Evolutionary conservation across 2,329 filamentous ascomycete species (phyloP).

Genomic region (Microdochium trichocladiopsis): DNA sequence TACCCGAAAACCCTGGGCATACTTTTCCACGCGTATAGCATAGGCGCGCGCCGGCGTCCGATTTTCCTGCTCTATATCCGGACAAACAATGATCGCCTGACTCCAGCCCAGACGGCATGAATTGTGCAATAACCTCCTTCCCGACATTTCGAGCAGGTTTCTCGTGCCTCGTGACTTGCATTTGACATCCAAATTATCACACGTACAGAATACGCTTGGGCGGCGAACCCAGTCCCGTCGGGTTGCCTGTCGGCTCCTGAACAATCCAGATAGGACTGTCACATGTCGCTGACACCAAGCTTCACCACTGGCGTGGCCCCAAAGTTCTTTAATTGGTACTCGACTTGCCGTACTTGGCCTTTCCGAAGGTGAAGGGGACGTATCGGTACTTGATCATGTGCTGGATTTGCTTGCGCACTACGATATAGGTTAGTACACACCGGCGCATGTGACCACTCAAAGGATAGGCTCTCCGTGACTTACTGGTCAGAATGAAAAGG

Average conservation of each 20-base stretch:
- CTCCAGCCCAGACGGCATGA: neutral
- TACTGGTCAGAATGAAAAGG: conserved; percentile 90
- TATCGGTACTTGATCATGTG: conserved; percentile 99
- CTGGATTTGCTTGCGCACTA: conserved; percentile 98
- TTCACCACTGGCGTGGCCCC: too few species aligned
- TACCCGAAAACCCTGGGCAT: neutral
- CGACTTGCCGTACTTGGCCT: conserved; percentile 69
- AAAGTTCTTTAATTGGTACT: conserved; percentile 30
- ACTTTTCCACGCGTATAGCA: neutral
- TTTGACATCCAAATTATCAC: neutral
- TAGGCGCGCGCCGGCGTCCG: neutral
- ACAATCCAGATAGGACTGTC: neutral
- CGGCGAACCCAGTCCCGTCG: neutral
- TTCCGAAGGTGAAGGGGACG: conserved; percentile 87
- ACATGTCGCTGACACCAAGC: too few species aligned
- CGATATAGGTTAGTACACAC: conserved; percentile 5
- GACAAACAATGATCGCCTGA: neutral
- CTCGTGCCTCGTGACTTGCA: neutral
- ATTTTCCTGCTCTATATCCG: neutral
- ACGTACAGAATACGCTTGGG: neutral
- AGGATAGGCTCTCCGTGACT: too few species aligned
- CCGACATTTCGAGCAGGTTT: neutral
- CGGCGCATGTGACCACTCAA: too few species aligned
- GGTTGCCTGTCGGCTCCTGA: neutral
- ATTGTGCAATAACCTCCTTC: neutral